A percentile compares a stretch with the other conserved stretches of the same genome.
phyloP scores from a whole-genome alignment of 2,329 filamentous ascomycete species.

The Pseudocercospora macadamiae region DNA sequence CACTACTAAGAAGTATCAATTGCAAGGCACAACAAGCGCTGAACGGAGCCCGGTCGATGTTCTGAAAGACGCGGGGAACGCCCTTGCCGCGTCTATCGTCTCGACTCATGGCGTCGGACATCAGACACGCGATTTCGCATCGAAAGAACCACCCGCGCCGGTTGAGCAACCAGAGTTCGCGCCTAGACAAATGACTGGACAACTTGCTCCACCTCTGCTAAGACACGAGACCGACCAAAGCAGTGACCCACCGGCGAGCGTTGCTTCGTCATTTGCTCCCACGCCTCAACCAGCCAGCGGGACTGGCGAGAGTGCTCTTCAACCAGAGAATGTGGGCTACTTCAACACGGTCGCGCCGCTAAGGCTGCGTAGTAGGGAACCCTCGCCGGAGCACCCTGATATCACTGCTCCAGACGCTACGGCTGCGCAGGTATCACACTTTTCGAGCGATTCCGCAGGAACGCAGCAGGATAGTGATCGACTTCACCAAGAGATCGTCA shows the following conservation, averaged over 20 bases:
- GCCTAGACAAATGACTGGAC: conserved; percentile 25
- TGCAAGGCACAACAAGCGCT: conserved; percentile 11
- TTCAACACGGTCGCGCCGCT: conserved; percentile 29
- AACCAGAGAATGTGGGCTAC: conserved; percentile 15
- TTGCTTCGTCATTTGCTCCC: conserved; percentile 40
- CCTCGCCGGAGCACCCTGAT: conserved; percentile 32
- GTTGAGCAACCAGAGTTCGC: conserved; percentile 31
- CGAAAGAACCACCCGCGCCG: conserved; percentile 27
- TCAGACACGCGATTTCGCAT: conserved; percentile 39
- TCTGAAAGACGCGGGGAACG: conserved; percentile 51
- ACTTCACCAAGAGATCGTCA: conserved; percentile 74
- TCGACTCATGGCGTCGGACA: conserved; percentile 41
- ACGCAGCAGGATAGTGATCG: conserved; percentile 71
- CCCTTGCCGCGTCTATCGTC: conserved; percentile 52
- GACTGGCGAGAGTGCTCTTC: conserved; percentile 9
- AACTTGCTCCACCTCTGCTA: conserved; percentile 23
- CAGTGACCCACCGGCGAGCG: conserved; percentile 25
- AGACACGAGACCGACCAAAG: conserved; percentile 25
- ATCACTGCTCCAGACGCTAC: neutral
- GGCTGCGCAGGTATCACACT: conserved; percentile 14
- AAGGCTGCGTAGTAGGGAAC: conserved; percentile 22
- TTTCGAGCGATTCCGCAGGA: conserved; percentile 33
- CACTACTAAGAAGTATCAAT: conserved; percentile 31
- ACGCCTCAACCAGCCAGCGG: conserved; percentile 45
- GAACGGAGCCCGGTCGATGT: conserved; percentile 40